These are phyloP conservation scores for Aphanocladium album DNA, from an alignment of 2,329 filamentous ascomycete genomes.

Conservation along the genomic window DNA sequence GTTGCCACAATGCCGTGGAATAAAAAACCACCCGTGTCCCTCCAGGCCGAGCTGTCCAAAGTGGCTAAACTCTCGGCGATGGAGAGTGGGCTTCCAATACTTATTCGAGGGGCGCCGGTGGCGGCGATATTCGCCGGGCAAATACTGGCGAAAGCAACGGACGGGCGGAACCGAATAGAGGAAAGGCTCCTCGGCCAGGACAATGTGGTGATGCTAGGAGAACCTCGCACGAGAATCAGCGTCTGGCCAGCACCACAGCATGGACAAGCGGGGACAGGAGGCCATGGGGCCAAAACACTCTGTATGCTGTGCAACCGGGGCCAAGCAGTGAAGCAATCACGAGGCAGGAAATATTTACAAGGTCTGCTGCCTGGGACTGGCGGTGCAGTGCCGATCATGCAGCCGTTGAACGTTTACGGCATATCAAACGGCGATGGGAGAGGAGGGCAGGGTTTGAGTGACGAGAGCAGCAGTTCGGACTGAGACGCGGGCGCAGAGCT, in stretches of 20 bases:
- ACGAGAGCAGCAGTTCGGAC: neutral
- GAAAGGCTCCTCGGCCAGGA: neutral
- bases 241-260: too few relatives aligned
- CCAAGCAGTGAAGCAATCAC: neutral
- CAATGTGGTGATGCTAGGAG: neutral
- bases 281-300: neutral
- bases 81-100: neutral
- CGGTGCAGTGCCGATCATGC: slow-evolving; percentile 1
- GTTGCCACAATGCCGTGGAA: neutral
- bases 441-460: neutral
- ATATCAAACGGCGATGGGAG: neutral
- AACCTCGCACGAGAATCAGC: too few relatives aligned
- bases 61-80: slow-evolving; percentile 2
- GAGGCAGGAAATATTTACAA: neutral
- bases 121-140: neutral
- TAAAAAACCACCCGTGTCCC: neutral
- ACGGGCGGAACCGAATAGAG: slow-evolving; percentile 2
- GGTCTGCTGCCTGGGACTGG: neutral
- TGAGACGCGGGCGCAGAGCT: neutral
- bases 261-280: too few relatives aligned
- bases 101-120: neutral
- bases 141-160: neutral
- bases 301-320: neutral
- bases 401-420: neutral
- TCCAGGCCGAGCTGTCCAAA: neutral